These are phyloP conservation scores for Pleurotus sapidus DNA, from an alignment of 768 basidiomycete genomes.

Conservation along the genomic window DNA sequence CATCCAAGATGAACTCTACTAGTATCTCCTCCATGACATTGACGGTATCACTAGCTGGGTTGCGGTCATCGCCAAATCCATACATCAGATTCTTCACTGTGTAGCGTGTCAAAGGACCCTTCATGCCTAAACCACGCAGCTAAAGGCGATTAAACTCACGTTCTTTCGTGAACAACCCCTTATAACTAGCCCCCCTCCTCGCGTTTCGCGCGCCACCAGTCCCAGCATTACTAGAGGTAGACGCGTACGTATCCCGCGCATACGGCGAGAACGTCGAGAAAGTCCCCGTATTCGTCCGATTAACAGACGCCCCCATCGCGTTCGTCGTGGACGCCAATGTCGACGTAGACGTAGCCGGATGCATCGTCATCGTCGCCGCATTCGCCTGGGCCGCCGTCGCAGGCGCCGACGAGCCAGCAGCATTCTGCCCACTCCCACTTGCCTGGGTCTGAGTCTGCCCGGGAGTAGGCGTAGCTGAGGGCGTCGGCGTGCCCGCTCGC, in stretches of 20 bases:
- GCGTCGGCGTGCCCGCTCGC: not conserved
- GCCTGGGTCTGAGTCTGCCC: conserved; percentile 19
- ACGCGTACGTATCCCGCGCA: conserved; percentile 40
- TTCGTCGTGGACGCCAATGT: conserved; percentile 22
- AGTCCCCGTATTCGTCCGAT: conserved; percentile 46
- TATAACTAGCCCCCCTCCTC: conserved; percentile 61
- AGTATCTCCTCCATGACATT: conserved; percentile 93
- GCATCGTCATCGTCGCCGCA: conserved; percentile 15
- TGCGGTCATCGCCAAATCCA: conserved; percentile 89
- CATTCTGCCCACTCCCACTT: conserved; percentile 10
- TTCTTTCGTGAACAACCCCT: conserved; percentile 80
- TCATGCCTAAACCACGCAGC: not conserved
- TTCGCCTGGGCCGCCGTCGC: conserved; percentile 16
- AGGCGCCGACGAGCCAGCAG: conserved; percentile 9
- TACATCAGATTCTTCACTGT: conserved; percentile 87
- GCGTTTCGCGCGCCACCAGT: conserved; percentile 44
- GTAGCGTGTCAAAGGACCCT: conserved; percentile 11
- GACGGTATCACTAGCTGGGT: conserved; percentile 84
- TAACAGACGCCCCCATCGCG: conserved; percentile 5
- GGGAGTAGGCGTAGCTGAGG: not conserved
- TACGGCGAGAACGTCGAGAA: conserved; percentile 59
- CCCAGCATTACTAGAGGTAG: conserved; percentile 29
- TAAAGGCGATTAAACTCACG: conserved; percentile 39
- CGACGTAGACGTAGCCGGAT: conserved; percentile 20
- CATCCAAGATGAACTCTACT: conserved; percentile 85